These are phyloP conservation scores for Singerocomus inundabilis DNA, from an alignment of 1,284 basidiomycete genomes.

Conservation along the genomic window DNA sequence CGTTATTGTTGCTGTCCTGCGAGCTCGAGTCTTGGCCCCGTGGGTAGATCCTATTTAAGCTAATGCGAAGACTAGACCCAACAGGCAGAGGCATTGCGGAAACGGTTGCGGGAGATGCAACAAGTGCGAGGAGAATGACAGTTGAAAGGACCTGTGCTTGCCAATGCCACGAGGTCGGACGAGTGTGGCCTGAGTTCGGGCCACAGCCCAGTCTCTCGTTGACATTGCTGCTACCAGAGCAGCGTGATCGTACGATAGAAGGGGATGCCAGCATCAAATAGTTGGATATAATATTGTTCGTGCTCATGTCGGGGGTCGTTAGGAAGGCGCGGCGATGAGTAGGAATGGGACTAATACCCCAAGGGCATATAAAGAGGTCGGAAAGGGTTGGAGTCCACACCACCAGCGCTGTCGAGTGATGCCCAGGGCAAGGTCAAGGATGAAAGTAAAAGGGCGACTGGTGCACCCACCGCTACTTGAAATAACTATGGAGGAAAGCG, in stretches of 20 bases:
- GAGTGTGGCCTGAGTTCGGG: neutral
- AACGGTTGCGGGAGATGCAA: slow-evolving; percentile 1
- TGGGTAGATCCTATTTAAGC: neutral
- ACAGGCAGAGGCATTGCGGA: slow-evolving; percentile 13
- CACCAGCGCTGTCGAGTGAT: slow-evolving; percentile 7
- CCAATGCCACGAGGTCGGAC: slow-evolving; percentile 2
- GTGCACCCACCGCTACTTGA: neutral
- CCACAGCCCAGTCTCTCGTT: neutral
- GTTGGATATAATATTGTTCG: neutral
- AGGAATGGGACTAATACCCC: neutral
- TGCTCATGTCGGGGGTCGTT: slow-evolving; percentile 19
- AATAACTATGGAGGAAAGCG: slow-evolving; percentile 3
- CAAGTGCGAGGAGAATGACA: slow-evolving; percentile 8
- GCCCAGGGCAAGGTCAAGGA: slow-evolving; percentile 3
- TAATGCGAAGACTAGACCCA: neutral
- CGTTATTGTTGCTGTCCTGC: neutral
- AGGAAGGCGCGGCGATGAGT: neutral
- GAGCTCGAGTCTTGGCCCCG: neutral
- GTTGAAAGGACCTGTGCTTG: neutral
- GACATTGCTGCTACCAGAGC: slow-evolving; percentile 9
- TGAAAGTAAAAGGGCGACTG: neutral
- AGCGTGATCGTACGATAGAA: neutral
- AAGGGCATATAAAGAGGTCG: neutral
- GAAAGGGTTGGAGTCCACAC: slow-evolving; percentile 9
- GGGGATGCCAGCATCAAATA: slow-evolving; percentile 1